Evolutionary conservation across 2,329 filamentous ascomycete genomes (phyloP), one percentile per base, ranked within the genome.

Genomic region (Cercospora berteroae): DNA sequence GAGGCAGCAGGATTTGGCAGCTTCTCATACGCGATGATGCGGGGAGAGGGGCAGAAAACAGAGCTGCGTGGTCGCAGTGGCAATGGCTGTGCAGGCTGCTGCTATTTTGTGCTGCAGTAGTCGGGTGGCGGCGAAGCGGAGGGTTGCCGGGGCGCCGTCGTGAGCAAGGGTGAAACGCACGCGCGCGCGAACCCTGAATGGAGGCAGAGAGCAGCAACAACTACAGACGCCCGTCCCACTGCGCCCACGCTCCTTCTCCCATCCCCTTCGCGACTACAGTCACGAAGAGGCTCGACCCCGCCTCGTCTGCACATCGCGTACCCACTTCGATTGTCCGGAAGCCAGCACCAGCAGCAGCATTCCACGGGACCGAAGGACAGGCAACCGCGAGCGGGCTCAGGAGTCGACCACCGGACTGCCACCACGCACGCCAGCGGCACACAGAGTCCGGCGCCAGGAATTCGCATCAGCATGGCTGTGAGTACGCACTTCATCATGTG

Each of bases 401-500:
- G 52, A 57, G 52, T 29, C 52, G 29, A 50, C 59, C 61, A 63
- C 25, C 44, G 36, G 58, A n/a, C 36, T 42, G 18, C 18, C 23
- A 48, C 9, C 31, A n/a, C 23, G 8, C 23, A 25, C 33, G 10
- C 9, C 58, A n/a, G 36, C 36, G 16, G 36, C 36, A 42, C 31
- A 39, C 36, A 39, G 16, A 61, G 60, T 64, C 67, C 65, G 67
- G 67, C 67, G 61, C 60, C 65, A 67, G 61, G 55, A 63, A 65
- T 29, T 57, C 52, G 10, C 60, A 63, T 25, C 61, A 63, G 20
- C 48, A 69, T 69, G 67, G 67, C 67, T 50, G 67, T 69, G 60
- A 67, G 67, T 69, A 57, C 12, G 12, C 56, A 60, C 39, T 16
- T 59, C 39, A 58, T 42, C 27, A 67, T 29, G 42, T 27, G 44